phyloP scores from a whole-genome alignment of 352 stramenopile genomes.

The Phytopythium helicoides region DNA sequence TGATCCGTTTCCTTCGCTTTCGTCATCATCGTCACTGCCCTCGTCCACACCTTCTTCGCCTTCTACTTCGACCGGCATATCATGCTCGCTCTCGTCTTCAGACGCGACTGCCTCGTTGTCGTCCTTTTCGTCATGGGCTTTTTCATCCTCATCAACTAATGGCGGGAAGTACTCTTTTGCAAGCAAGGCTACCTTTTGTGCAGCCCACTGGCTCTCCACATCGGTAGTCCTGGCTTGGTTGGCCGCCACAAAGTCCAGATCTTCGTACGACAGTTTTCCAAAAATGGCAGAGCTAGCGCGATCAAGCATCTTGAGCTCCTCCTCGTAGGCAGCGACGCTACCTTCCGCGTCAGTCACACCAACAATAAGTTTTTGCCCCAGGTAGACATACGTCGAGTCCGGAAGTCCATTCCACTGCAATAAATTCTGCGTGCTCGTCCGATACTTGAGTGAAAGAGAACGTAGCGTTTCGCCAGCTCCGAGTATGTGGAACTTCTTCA shows the following conservation, averaged over 20 bases:
- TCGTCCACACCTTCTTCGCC: constrained; percentile 8
- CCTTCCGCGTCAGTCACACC: constrained; percentile 39
- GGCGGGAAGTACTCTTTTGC: constrained; percentile 69
- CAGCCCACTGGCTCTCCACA: constrained; percentile 56
- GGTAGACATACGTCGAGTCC: constrained; percentile 68
- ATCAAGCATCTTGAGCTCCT: constrained; percentile 64
- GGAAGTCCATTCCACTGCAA: constrained; percentile 68
- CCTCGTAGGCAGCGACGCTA: constrained; percentile 19
- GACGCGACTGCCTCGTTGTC: constrained; percentile 14
- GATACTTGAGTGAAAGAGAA: constrained; percentile 77
- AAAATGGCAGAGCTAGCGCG: constrained; percentile 37
- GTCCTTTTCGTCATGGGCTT: constrained; percentile 4
- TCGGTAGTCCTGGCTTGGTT: constrained; percentile 56
- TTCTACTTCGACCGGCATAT: constrained; percentile 33
- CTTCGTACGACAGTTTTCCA: constrained; percentile 61
- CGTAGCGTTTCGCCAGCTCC: constrained; percentile 64
- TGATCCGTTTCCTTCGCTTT: constrained; percentile 9
- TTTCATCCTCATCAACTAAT: constrained; percentile 27
- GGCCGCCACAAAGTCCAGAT: constrained; percentile 58
- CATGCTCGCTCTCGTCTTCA: constrained; percentile 17
- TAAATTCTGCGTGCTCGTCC: constrained; percentile 62
- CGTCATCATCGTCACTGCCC: constrained; percentile 8
- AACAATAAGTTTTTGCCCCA: constrained; percentile 76
- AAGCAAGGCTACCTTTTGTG: constrained; percentile 47
- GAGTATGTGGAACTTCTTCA: constrained; percentile 75